Conservation (phyloP, 106 monocot genomes). For the Dendrobium officinale region DNA sequence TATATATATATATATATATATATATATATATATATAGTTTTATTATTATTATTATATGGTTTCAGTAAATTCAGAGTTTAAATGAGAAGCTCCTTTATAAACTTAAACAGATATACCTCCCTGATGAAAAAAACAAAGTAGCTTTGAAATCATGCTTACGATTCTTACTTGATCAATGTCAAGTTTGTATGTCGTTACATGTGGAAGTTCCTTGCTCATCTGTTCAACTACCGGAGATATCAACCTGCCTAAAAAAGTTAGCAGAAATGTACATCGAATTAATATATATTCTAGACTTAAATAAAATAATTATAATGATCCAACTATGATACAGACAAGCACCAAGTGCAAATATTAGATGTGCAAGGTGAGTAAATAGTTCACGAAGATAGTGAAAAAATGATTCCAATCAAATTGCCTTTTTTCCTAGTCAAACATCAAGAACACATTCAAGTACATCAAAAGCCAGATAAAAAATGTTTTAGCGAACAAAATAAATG, state of each 20-base stretch:
- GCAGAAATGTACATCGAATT: not conserved
- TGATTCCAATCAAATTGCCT: not conserved
- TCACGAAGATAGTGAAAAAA: not conserved
- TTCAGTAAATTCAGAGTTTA: not conserved
- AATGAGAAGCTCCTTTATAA: not conserved
- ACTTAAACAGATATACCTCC: not conserved
- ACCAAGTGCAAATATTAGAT: not conserved
- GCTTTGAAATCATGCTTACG: not conserved
- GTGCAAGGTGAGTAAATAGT: not conserved
- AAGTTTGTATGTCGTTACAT: slow-evolving; percentile 55
- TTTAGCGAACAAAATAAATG: not conserved
- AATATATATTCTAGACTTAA: not conserved
- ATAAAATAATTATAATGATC: not conserved
- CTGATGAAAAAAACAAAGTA: not conserved
- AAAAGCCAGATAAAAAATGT: not conserved
- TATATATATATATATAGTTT: no score
- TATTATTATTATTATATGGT: not conserved
- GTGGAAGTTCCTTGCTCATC: slow-evolving; percentile 48
- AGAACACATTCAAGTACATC: not conserved
- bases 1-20: no score
- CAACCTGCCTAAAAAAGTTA: slow-evolving; percentile 35
- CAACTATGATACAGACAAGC: not conserved
- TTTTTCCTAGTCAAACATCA: not conserved
- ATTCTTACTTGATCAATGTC: slow-evolving; percentile 64
- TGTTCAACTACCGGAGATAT: slow-evolving; percentile 56